phyloP scores from a whole-genome alignment of 1,139 yeast species.

The Hyphopichia pseudoburtonii region DNA sequence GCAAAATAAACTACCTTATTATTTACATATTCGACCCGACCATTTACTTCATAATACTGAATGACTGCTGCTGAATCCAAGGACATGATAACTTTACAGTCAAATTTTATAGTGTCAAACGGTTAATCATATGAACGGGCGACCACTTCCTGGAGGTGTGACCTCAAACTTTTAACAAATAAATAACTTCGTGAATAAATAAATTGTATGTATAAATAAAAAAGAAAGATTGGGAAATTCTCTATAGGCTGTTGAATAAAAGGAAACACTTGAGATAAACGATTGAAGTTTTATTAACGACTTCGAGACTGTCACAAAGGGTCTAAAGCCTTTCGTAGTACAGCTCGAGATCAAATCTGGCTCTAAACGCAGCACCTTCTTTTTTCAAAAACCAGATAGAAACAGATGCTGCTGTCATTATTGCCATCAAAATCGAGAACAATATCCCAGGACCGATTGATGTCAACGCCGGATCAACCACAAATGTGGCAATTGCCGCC shows the following conservation, averaged over 20 bases:
- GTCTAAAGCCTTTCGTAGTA: slow-evolving; percentile 51
- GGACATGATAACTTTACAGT: too few relatives aligned
- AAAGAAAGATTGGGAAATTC: neutral
- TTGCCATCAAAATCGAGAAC: slow-evolving; percentile 63
- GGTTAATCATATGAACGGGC: too few relatives aligned
- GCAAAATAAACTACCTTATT: neutral
- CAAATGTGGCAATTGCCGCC: slow-evolving; percentile 77
- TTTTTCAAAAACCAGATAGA: slow-evolving; percentile 51
- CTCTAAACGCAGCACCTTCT: slow-evolving; percentile 65
- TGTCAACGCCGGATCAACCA: slow-evolving; percentile 63
- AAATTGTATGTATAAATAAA: too few relatives aligned
- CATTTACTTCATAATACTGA: too few relatives aligned
- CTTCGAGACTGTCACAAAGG: slow-evolving; percentile 1
- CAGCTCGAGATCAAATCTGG: slow-evolving; percentile 58
- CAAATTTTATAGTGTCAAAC: too few relatives aligned
- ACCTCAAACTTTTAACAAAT: too few relatives aligned
- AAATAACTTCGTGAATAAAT: too few relatives aligned
- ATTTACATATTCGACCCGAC: neutral
- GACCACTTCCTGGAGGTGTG: too few relatives aligned
- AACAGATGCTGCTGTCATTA: slow-evolving; percentile 46
- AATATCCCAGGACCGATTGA: slow-evolving; percentile 73
- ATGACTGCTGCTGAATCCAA: too few relatives aligned
- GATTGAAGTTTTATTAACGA: neutral
- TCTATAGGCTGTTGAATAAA: neutral
- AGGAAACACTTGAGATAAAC: neutral